Evolutionary conservation across 108 stramenopile genomes (phyloP).

Genomic region (Pseudonitzschia pungens): DNA sequence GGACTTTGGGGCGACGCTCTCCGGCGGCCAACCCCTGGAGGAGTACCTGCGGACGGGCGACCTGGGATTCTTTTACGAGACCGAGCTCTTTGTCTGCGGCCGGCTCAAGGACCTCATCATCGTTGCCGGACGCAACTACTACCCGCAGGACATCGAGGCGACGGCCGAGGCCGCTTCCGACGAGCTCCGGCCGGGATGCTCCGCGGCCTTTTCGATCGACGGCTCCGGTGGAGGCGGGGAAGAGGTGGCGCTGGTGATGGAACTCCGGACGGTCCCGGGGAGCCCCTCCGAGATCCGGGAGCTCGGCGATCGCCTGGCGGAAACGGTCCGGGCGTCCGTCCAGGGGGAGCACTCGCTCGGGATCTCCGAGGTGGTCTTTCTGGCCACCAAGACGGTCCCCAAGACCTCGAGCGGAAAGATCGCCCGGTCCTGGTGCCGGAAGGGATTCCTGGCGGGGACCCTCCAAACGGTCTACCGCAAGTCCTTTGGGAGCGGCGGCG

Average conservation of each 20-base stretch:
- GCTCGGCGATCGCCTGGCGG: conserved; percentile 48
- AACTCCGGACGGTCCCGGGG: conserved; percentile 70
- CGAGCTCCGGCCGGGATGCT: conserved; percentile 91
- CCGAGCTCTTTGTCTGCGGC: conserved; percentile 95
- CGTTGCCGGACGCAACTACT: conserved; percentile 96
- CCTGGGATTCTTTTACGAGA: conserved; percentile 92
- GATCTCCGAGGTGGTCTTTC: conserved; percentile 71
- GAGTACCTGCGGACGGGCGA: conserved; percentile 95
- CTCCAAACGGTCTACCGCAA: conserved; percentile 67
- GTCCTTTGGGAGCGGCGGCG: conserved; percentile 43
- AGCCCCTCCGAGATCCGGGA: conserved; percentile 17
- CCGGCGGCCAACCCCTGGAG: background rate
- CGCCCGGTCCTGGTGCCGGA: conserved; percentile 89
- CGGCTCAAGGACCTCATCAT: conserved; percentile 98
- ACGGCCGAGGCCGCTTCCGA: conserved; percentile 80
- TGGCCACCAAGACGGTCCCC: conserved; percentile 87
- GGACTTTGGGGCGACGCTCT: conserved; percentile 68
- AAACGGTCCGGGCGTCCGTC: conserved; percentile 61
- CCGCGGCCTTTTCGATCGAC: conserved; percentile 91
- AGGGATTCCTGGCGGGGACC: conserved; percentile 60
- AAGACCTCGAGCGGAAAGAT: conserved; percentile 99
- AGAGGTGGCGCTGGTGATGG: conserved; percentile 80
- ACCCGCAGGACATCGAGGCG: conserved; percentile 98
- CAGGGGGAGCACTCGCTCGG: conserved; percentile 77
- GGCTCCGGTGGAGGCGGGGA: conserved; percentile 50